A percentile compares a stretch with the other conserved stretches of the same genome.
Conservation (phyloP, 2,329 filamentous ascomycete species). For the Hypoxylon sp. region DNA sequence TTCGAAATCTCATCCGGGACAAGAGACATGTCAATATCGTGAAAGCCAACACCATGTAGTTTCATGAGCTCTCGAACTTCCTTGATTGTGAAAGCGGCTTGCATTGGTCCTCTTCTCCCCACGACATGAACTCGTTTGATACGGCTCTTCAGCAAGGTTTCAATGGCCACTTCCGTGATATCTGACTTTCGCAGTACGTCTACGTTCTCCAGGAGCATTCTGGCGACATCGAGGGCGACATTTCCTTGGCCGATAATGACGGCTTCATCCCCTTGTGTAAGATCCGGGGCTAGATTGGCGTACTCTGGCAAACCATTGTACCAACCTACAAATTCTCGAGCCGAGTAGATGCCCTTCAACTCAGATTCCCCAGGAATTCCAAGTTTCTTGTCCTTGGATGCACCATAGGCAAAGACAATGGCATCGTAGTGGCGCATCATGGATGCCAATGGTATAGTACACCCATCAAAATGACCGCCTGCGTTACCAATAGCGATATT, state of each 20-base stretch:
- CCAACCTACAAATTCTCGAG: slow-evolving; percentile 95
- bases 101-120: slow-evolving; percentile 88
- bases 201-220: slow-evolving; percentile 84
- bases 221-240: slow-evolving; percentile 92
- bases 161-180: slow-evolving; percentile 86
- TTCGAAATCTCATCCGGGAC: slow-evolving; percentile 75
- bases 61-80: slow-evolving; percentile 90
- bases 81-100: slow-evolving; percentile 96
- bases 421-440: slow-evolving; percentile 90
- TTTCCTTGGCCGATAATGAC: slow-evolving; percentile 96
- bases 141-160: slow-evolving; percentile 77
- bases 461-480: slow-evolving; percentile 56
- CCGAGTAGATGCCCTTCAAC: slow-evolving; percentile 83
- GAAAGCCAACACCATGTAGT: slow-evolving; percentile 78
- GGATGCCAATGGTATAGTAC: slow-evolving; percentile 72
- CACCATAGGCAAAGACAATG: slow-evolving; percentile 92
- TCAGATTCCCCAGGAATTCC: slow-evolving; percentile 82
- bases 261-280: slow-evolving; percentile 82
- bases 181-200: slow-evolving; percentile 84
- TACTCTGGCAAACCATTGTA: slow-evolving; percentile 95
- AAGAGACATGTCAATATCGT: slow-evolving; percentile 74
- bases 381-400: slow-evolving; percentile 83
- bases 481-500: slow-evolving; percentile 82
- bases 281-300: slow-evolving; percentile 76
- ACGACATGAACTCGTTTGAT: slow-evolving; percentile 88